Base-by-base conservation (phyloP, 108 stramenopile genomes). In the Cyclotella baltica region DNA sequence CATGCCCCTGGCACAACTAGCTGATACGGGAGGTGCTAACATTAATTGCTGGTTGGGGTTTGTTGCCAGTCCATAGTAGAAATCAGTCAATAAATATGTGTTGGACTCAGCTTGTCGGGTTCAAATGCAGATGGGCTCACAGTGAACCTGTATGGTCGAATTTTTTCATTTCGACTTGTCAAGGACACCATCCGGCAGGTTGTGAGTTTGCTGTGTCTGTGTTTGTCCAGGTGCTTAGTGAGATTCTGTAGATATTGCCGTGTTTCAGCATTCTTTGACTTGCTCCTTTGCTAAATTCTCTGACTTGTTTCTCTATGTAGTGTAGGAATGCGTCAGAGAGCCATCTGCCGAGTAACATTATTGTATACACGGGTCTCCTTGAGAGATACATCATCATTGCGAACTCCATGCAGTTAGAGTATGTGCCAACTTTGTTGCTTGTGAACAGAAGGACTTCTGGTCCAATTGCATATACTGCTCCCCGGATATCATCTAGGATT, bases 321-420 rank as follows among this genome's bases (percentile, higher is more conserved):
- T 11, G 18, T 0, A 77, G 3, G 57, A 77, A 77, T 8, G 57
- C 69, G 57, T 70, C 57, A 20, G 68, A 61, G 2, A 13, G 11
- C 67, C 67, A 70, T 43, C 76, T 27, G 1, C 68, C 76, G 6
- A 55, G 15, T 16, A 77, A 20, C 76, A 70, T 77, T 19, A 61
- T 58, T 18, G 50, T 58, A 63, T 48, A 65, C 10, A 38, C 30
- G 3, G 64, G 64, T 8, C 4, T 16, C 22, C 48, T 20, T 18
- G 69, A 67, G 13, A 70, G n/a, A 38, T 53, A 61, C 76, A 70
- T 77, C 67, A 67, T 67, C 75, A 76, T 76, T 22, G 75, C 75
- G 31, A 23, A 43, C 15, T 50, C 50, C 15, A 48, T 19, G 11
- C 75, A 51, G 43, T 53, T 68, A 18, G 66, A 76, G 67, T 76